Evolutionary conservation across 352 stramenopile species (phyloP), one percentile per base, ranked within the genome.

Genomic region (Phytopythium mirpurense): DNA sequence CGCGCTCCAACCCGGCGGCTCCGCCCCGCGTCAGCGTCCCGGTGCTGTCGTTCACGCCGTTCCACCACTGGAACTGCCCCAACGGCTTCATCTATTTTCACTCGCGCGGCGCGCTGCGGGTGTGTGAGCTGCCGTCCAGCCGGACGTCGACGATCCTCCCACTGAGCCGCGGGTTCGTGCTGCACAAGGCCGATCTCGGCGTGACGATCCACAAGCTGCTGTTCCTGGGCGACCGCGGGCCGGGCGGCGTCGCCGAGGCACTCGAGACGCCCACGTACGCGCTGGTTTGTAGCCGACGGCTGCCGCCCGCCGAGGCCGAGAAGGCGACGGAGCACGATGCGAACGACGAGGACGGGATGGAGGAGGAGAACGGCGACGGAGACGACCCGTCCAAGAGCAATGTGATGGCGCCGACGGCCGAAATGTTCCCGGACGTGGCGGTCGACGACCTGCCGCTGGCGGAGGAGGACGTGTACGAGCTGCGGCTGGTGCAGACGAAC

Each of bases 51-150:
- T 93, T 90, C 52, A 93, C 84, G 29, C 75, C 83, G 1, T 95
- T 95, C 60, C 80, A 95, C 32, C 84, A 95, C 49, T 91, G 80
- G 81, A 93, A 95, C 53, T 95, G 83, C 41, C 84, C 84, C 2
- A 86, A 90, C 53, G 84, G 84, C 0, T 95, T 95, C 56, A 91
- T 93, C 47, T 95, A 93, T 57, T 95, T 90, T 67, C 84, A 95
- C 51, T 93, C 83, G 5, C 69, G 80, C 12, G 84, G 84, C 23
- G 72, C 71, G 1, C 67, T 95, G 16, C 82, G 84, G 3, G 82
- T 95, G 3, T 95, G 84, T 37, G 83, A 95, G 49, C 64, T 92
- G 18, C 84, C 84, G 5, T 87, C 83, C 0, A 88, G 66, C 35
- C 86, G 86, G 36, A 89, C 75, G 0, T 77, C 79, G 26, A 89